A percentile compares a stretch with the other conserved stretches of the same genome.
Conservation (phyloP, 2,329 filamentous ascomycete genomes). For the Ophiostoma novo-ulmi region DNA sequence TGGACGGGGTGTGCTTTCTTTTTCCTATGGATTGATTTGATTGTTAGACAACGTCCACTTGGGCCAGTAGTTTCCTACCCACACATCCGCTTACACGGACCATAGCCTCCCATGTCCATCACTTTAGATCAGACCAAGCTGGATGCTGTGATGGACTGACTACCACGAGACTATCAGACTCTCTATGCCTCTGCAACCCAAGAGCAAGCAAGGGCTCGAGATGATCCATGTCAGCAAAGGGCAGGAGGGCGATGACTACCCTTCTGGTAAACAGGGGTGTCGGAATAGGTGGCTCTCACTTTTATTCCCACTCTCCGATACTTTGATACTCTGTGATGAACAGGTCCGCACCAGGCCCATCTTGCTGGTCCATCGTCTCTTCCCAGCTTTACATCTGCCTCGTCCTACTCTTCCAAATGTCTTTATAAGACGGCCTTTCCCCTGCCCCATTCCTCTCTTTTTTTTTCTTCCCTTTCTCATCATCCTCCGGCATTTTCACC, state of each 20-base stretch:
- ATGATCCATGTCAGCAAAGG: conserved; percentile 7
- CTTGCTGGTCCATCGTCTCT: conserved; percentile 3
- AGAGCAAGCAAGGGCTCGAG: conserved; percentile 5
- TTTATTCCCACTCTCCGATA: not conserved
- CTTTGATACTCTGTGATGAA: not conserved
- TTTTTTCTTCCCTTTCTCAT: conserved; percentile 14
- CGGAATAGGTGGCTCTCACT: not conserved
- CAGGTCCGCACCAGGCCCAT: not conserved
- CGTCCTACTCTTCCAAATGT: conserved; percentile 6
- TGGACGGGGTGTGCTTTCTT: not conserved
- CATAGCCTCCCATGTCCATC: conserved; percentile 1
- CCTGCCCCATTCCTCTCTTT: conserved; percentile 14
- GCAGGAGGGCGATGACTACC: not conserved
- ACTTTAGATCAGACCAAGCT: not conserved
- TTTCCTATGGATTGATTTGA: not conserved
- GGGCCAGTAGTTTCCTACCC: not conserved
- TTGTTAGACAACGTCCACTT: not conserved
- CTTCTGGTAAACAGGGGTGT: not conserved
- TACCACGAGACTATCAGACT: not conserved
- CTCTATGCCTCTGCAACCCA: not conserved
- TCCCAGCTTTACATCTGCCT: not conserved
- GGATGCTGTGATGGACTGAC: not conserved
- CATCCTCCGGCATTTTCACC: conserved; percentile 21
- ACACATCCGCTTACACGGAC: conserved; percentile 8
- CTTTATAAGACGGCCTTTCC: conserved; percentile 20